Evolutionary conservation across 78 protist species (phyloP).

Genomic region (Bigelowiella natans): DNA sequence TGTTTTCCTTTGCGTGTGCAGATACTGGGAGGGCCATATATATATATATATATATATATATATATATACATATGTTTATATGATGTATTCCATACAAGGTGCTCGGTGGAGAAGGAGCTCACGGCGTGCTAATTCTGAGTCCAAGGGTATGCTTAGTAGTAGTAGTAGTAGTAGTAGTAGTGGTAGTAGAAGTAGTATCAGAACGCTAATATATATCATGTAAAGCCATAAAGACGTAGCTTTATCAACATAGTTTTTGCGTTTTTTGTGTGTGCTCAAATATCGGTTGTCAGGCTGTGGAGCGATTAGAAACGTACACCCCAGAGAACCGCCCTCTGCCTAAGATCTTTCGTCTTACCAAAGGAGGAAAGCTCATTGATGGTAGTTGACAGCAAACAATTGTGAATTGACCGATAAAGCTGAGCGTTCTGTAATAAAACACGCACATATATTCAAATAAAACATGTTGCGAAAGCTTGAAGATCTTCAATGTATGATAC

Average conservation of each 20-base stretch:
- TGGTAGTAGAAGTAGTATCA: conserved; percentile 16
- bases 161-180: too few relatives aligned
- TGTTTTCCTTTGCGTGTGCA: background rate
- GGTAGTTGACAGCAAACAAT: too few relatives aligned
- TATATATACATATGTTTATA: background rate
- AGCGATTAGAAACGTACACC: background rate
- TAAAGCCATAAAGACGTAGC: background rate
- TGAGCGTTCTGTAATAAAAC: too few relatives aligned
- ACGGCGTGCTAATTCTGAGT: conserved; percentile 44
- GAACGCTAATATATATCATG: background rate
- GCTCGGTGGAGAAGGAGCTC: conserved; percentile 56
- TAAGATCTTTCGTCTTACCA: conserved; percentile 16
- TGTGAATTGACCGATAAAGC: too few relatives aligned
- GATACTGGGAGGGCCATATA: background rate
- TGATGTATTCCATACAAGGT: background rate
- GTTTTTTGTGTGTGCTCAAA: background rate
- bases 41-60: background rate
- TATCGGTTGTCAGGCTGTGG: background rate
- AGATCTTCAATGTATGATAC: too few relatives aligned
- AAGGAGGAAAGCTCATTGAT: conserved; percentile 4
- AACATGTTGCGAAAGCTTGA: too few relatives aligned
- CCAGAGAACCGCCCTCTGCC: background rate
- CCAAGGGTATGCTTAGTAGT: conserved; percentile 32
- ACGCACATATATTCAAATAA: too few relatives aligned
- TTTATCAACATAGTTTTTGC: background rate